Percentiles rank a stretch among this genome's conserved stretches.
Conservation (phyloP, 345 rosid genomes). For the Chamaenerion angustifolium region DNA sequence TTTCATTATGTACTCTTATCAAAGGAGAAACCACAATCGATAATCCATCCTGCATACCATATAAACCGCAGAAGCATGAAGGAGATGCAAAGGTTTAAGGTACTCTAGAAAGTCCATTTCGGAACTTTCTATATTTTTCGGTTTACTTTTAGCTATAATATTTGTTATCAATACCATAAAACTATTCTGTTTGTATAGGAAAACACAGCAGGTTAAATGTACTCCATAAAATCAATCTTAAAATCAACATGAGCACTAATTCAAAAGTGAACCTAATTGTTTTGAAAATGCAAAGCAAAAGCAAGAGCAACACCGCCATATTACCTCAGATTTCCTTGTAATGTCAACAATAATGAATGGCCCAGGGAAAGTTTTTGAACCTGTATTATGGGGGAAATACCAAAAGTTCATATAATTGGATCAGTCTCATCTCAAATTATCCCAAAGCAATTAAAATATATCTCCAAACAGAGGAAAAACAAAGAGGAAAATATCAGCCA, state of each 20-base stretch:
- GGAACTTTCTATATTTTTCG: too few species aligned
- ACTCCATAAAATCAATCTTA: too few species aligned
- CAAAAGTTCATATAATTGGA: neutral
- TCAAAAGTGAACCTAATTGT: neutral
- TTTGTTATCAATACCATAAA: too few species aligned
- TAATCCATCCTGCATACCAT: constrained; percentile 54
- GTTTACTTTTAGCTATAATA: too few species aligned
- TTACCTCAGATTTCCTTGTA: constrained; percentile 59
- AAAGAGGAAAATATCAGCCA: too few species aligned
- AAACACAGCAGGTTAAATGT: too few species aligned
- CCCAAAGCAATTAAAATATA: too few species aligned
- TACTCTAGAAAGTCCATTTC: too few species aligned
- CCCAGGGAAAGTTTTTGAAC: constrained; percentile 76
- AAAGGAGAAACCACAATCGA: constrained; percentile 76
- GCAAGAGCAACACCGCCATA: neutral
- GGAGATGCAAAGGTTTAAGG: too few species aligned
- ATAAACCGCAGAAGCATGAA: neutral
- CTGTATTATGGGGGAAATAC: constrained; percentile 26
- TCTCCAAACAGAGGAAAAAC: too few species aligned
- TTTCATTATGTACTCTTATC: constrained; percentile 69
- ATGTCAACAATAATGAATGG: constrained; percentile 69
- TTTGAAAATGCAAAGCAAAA: constrained; percentile 6
- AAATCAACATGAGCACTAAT: neutral
- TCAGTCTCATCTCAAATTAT: too few species aligned
- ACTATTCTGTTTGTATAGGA: too few species aligned